A percentile compares a stretch with the other conserved stretches of the same genome.
Conservation (phyloP, 2,329 filamentous ascomycete species). For the Stachybotrys chartarum region DNA sequence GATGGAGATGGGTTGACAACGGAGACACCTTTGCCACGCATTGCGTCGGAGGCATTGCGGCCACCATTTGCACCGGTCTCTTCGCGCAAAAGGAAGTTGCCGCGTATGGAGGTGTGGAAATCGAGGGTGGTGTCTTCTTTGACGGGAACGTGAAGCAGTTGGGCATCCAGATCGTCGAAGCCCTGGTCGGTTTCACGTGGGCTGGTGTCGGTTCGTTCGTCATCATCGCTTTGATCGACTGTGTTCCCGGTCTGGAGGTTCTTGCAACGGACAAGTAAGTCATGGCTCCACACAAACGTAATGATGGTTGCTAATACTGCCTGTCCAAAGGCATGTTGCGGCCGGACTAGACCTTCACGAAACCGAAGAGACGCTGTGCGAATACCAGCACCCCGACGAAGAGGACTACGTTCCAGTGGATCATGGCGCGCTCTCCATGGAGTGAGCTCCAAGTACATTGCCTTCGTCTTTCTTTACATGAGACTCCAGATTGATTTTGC, state of each 20-base stretch:
- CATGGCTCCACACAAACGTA: background rate
- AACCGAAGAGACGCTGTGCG: constrained; percentile 7
- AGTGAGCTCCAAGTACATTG: background rate
- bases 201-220: constrained; percentile 5
- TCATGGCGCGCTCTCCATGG: background rate
- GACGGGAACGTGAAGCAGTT: constrained; percentile 9
- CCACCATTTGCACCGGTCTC: constrained; percentile 8
- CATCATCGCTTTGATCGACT: constrained; percentile 10
- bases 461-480: too few relatives aligned
- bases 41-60: constrained; percentile 8
- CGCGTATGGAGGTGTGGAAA: constrained; percentile 8
- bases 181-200: constrained; percentile 7
- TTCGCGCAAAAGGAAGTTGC: constrained; percentile 10
- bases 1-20: constrained; percentile 9
- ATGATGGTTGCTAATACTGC: background rate
- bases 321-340: constrained; percentile 2
- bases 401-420: constrained; percentile 5
- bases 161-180: constrained; percentile 7
- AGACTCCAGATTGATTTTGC: too few relatives aligned
- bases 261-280: constrained; percentile 9
- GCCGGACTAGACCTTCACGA: constrained; percentile 7
- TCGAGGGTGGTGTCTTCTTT: constrained; percentile 9
- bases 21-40: constrained; percentile 11
- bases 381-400: constrained; percentile 7
- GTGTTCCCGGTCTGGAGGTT: constrained; percentile 9